phyloP scores from a whole-genome alignment of 75 land plant species.

The Selaginella tamariscina region DNA sequence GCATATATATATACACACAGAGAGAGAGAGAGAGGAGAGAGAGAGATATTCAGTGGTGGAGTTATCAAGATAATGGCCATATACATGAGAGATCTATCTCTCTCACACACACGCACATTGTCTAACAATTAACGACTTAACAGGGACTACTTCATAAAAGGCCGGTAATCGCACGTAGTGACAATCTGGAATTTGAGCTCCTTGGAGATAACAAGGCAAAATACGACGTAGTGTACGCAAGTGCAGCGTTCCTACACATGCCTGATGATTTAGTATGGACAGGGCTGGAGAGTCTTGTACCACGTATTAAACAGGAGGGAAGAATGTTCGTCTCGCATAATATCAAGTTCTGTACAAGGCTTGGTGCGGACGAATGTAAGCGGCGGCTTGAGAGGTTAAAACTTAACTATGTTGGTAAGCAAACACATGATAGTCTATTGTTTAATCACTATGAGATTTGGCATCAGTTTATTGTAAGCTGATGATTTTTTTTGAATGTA shows the following conservation, averaged over 20 bases:
- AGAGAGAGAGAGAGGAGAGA: no score
- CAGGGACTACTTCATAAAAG: slow-evolving; percentile 66
- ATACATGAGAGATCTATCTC: no score
- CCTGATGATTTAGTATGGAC: slow-evolving; percentile 80
- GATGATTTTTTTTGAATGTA: background rate
- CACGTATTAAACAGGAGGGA: slow-evolving; percentile 38
- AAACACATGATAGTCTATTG: slow-evolving; percentile 81
- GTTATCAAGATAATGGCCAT: no score
- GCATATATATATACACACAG: no score
- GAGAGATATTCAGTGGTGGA: no score
- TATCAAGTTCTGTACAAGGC: slow-evolving; percentile 75
- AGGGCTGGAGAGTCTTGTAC: slow-evolving; percentile 48
- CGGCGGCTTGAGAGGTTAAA: slow-evolving; percentile 41
- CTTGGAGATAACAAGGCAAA: slow-evolving; percentile 29
- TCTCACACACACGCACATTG: no score
- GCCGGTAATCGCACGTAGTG: slow-evolving; percentile 45
- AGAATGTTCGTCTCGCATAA: slow-evolving; percentile 81
- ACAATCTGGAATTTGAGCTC: slow-evolving; percentile 48
- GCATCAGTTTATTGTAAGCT: slow-evolving; percentile 43
- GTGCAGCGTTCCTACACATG: slow-evolving; percentile 90
- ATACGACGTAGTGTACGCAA: slow-evolving; percentile 79
- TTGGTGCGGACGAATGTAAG: slow-evolving; percentile 46
- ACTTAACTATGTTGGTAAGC: slow-evolving; percentile 66
- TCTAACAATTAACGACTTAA: no score
- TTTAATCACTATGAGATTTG: slow-evolving; percentile 93